Percentiles rank a stretch among this genome's conserved stretches.
Conservation (phyloP, 768 basidiomycete species). For the Podaxis carcinomalis region DNA sequence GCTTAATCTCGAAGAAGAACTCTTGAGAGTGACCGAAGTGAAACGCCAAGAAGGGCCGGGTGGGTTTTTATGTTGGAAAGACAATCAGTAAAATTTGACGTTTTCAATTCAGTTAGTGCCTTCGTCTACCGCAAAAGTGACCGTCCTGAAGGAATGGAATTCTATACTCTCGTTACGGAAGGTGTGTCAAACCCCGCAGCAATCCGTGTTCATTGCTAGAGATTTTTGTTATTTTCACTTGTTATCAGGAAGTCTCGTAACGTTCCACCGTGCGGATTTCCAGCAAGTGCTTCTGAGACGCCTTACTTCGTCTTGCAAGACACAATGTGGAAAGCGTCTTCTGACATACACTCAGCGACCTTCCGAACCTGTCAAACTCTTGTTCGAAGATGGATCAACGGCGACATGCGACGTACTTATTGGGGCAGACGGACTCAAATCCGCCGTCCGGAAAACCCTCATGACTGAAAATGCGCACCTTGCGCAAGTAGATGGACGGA, state of each 20-base stretch:
- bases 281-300: slow-evolving; percentile 51
- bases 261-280: slow-evolving; percentile 66
- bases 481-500: slow-evolving; percentile 29
- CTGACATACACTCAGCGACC: slow-evolving; percentile 46
- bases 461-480: slow-evolving; percentile 32
- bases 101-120: slow-evolving; percentile 34
- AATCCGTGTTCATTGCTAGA: neutral
- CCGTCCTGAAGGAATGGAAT: slow-evolving; percentile 45
- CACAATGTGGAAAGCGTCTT: slow-evolving; percentile 55
- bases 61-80: slow-evolving; percentile 14
- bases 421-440: slow-evolving; percentile 69
- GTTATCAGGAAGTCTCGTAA: slow-evolving; percentile 41
- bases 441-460: slow-evolving; percentile 41
- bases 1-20: slow-evolving; percentile 42
- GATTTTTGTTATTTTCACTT: slow-evolving; percentile 12
- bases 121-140: slow-evolving; percentile 63
- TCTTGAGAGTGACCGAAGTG: slow-evolving; percentile 34
- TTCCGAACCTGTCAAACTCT: slow-evolving; percentile 39
- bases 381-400: slow-evolving; percentile 59
- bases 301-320: slow-evolving; percentile 40
- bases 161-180: slow-evolving; percentile 51
- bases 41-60: slow-evolving; percentile 38
- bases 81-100: neutral
- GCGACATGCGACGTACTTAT: slow-evolving; percentile 62
- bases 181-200: slow-evolving; percentile 32